Base-by-base conservation (phyloP, 192 early-diverging fungal species). In the Dissophora ornata region DNA sequence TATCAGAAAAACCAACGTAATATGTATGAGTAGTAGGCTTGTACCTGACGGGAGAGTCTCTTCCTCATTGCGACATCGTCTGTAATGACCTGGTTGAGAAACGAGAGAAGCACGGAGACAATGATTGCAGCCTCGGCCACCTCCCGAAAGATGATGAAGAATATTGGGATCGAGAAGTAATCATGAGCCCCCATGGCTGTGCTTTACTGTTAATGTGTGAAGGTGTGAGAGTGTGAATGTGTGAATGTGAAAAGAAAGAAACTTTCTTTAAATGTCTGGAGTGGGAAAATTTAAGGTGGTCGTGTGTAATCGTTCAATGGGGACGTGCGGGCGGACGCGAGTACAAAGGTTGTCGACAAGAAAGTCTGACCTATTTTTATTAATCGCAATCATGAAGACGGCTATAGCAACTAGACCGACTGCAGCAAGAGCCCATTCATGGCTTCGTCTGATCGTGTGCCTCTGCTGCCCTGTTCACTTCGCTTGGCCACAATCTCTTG, bases 51-150 rank as follows among this genome's bases (percentile, higher is more conserved):
- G 48, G 57, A 32, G 13, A 77, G 64, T 41, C 73, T 49, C 32
- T 67, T 67, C 22, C 63, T 44, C 52, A 77, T 62, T 30, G 45
- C 57, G 6, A 28, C 41, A 29, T 77, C 64, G 34, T 59, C 57
- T 5, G 66, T 44, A 13, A 77, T 47, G 12, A 77, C 73, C 49
- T 77, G 73, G 9, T 52, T 77, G 48, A 77, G 34, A 58, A 95
- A 95, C 13, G 92, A 84, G 19, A 95, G 84, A 16, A 96, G 77
- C 8, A 98, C 93, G 1, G 91, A 90, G 54, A 98, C 81, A 58
- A 98, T 90, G 71, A 97, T 89, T 15, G 90, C 90, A 1, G 92
- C 93, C 83, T 98, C 96, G 11, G 92, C 82, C 26, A 91, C 89
- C 83, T 97, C 94, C 41, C 93, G 79, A 58, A 94, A 87, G 11